Conservation (phyloP, 2,329 filamentous ascomycete species). For the Alternaria sp. region DNA sequence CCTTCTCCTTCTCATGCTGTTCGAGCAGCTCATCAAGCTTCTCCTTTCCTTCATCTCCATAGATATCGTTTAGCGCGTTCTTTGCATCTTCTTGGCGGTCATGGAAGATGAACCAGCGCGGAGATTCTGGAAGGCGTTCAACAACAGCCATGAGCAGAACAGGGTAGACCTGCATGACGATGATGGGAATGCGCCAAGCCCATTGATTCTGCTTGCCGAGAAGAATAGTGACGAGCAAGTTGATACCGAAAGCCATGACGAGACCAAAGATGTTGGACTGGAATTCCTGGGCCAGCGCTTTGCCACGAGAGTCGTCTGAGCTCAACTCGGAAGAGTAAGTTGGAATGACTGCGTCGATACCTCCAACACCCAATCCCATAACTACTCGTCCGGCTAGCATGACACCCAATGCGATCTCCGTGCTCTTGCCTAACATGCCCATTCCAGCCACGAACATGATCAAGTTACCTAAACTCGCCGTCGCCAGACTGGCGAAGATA, state of each 20-base stretch:
- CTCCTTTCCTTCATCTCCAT: slow-evolving; percentile 59
- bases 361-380: slow-evolving; percentile 67
- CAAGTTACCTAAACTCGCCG: slow-evolving; percentile 64
- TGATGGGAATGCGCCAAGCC: slow-evolving; percentile 69
- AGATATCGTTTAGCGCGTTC: slow-evolving; percentile 58
- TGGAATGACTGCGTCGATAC: slow-evolving; percentile 68
- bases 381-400: slow-evolving; percentile 62
- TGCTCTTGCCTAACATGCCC: slow-evolving; percentile 44
- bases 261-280: slow-evolving; percentile 71
- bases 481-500: slow-evolving; percentile 64
- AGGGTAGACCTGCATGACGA: slow-evolving; percentile 68
- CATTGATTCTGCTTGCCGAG: slow-evolving; percentile 66
- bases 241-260: slow-evolving; percentile 68
- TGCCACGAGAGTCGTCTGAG: slow-evolving; percentile 65
- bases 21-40: slow-evolving; percentile 61
- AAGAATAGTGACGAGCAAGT: slow-evolving; percentile 61
- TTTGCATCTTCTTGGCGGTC: slow-evolving; percentile 61
- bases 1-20: slow-evolving; percentile 60
- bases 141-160: slow-evolving; percentile 63
- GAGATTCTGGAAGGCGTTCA: slow-evolving; percentile 63
- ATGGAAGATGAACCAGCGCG: slow-evolving; percentile 65
- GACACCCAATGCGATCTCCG: slow-evolving; percentile 52
- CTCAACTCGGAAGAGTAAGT: slow-evolving; percentile 67
- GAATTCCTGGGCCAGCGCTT: slow-evolving; percentile 69
- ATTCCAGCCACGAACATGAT: slow-evolving; percentile 68